A percentile compares a stretch with the other conserved stretches of the same genome.
Evolutionary conservation across 2,329 filamentous ascomycete species (phyloP).

Genomic region (Cercospora sp.): DNA sequence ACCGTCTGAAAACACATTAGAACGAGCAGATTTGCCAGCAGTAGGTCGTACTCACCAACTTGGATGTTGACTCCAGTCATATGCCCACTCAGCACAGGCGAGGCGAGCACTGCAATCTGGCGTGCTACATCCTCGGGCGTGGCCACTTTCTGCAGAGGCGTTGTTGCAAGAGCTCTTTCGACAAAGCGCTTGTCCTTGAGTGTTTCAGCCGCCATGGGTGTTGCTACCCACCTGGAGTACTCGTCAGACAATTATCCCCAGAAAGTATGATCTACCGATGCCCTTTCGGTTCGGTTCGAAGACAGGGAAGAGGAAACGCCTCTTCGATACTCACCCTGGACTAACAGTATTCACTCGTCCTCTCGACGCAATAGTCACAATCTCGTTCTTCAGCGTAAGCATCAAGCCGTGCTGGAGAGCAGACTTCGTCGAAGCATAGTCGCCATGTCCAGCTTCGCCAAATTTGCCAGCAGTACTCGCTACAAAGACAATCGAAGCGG

Average conservation of each 20-base stretch:
- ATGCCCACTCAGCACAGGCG: conserved; percentile 33
- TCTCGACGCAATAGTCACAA: conserved; percentile 33
- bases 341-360: conserved; percentile 35
- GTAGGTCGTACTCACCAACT: conserved; percentile 17
- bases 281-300: no score
- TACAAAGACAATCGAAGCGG: conserved; percentile 36
- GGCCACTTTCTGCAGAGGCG: conserved; percentile 36
- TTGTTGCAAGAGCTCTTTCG: conserved; percentile 35
- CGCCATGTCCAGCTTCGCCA: conserved; percentile 36
- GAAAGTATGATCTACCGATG: no score
- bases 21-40: background rate
- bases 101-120: conserved; percentile 35
- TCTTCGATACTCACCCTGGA: conserved; percentile 15
- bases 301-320: background rate
- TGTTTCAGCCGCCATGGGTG: conserved; percentile 10
- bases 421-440: conserved; percentile 35
- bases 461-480: conserved; percentile 40
- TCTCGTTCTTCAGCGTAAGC: conserved; percentile 38
- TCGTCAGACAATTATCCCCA: background rate
- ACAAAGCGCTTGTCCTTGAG: conserved; percentile 32
- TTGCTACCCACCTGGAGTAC: conserved; percentile 8
- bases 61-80: conserved; percentile 33
- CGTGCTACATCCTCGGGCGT: conserved; percentile 33
- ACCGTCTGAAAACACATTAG: conserved; percentile 31
- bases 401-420: conserved; percentile 37